A percentile compares a stretch with the other conserved stretches of the same genome.
These are phyloP conservation scores for Clarireedia monteithiana DNA, from an alignment of 2,329 filamentous ascomycete genomes.

Conservation along the genomic window DNA sequence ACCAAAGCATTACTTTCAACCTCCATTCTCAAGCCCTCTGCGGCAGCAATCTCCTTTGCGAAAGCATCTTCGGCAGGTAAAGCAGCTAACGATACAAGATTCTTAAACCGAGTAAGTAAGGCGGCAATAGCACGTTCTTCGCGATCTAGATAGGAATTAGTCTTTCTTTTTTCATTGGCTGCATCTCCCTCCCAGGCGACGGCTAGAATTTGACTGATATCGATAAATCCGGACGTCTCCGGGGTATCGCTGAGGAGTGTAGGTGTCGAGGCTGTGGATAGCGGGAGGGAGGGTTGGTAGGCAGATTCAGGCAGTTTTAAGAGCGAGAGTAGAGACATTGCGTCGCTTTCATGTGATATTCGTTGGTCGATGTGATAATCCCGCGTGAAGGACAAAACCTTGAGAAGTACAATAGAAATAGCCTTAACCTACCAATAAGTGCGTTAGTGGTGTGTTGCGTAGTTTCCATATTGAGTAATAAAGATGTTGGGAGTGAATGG, in stretches of 20 bases:
- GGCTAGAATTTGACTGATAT: neutral
- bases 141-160: conserved; percentile 33
- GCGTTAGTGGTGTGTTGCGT: conserved; percentile 21
- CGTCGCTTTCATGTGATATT: neutral
- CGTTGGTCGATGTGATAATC: neutral
- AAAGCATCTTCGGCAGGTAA: conserved; percentile 23
- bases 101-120: conserved; percentile 38
- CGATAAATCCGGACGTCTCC: neutral
- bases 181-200: neutral
- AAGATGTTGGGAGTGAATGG: conserved; percentile 5
- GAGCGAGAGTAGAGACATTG: too few species aligned
- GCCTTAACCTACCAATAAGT: conserved; percentile 23
- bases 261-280: neutral
- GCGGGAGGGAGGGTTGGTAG: neutral
- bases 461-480: conserved; percentile 20
- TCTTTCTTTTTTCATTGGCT: neutral
- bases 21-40: conserved; percentile 27
- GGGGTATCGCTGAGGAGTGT: neutral
- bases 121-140: conserved; percentile 38
- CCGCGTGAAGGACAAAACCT: neutral
- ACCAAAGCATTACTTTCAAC: conserved; percentile 28
- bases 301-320: neutral
- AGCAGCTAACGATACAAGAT: conserved; percentile 31
- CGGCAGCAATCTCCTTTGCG: conserved; percentile 26
- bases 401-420: conserved; percentile 4